Conservation (phyloP, 306 rosid species). For the Quercus suber region DNA sequence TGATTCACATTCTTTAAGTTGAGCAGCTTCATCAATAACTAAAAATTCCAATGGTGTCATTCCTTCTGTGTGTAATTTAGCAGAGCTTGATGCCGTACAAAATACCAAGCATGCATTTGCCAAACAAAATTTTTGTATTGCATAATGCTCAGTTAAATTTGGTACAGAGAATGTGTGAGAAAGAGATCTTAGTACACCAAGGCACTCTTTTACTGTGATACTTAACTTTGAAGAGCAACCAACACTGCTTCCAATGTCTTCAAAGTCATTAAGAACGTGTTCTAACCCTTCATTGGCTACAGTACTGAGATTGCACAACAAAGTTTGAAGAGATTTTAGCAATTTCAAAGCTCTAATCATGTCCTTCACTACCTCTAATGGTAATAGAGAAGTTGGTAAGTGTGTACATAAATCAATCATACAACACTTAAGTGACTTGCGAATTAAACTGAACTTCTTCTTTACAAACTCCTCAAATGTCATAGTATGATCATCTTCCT, state of each 20-base stretch:
- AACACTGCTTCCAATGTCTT: not conserved
- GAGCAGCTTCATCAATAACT: conserved; percentile 62
- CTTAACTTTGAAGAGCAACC: conserved; percentile 5
- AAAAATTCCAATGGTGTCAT: conserved; percentile 19
- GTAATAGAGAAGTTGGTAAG: conserved; percentile 44
- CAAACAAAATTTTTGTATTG: conserved; percentile 21
- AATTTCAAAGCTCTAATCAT: conserved; percentile 22
- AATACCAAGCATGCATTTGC: conserved; percentile 30
- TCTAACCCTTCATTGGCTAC: too few species aligned
- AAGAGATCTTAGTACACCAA: conserved; percentile 7
- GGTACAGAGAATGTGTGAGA: conserved; percentile 13
- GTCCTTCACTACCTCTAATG: conserved; percentile 5
- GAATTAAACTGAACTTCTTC: conserved; percentile 6
- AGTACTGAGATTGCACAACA: too few species aligned
- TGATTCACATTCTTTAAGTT: conserved; percentile 60
- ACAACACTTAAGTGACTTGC: conserved; percentile 3
- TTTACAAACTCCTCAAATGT: too few species aligned
- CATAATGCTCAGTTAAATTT: not conserved
- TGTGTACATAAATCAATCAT: conserved; percentile 35
- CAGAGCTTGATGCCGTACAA: conserved; percentile 45
- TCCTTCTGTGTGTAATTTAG: conserved; percentile 16
- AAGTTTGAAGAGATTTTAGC: not conserved
- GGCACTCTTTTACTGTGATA: not conserved
- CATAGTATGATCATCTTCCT: too few species aligned
- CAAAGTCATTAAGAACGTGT: not conserved